phyloP scores from a whole-genome alignment of 495 filamentous ascomycete genomes.

The Hapsidospora chrysogenum region DNA sequence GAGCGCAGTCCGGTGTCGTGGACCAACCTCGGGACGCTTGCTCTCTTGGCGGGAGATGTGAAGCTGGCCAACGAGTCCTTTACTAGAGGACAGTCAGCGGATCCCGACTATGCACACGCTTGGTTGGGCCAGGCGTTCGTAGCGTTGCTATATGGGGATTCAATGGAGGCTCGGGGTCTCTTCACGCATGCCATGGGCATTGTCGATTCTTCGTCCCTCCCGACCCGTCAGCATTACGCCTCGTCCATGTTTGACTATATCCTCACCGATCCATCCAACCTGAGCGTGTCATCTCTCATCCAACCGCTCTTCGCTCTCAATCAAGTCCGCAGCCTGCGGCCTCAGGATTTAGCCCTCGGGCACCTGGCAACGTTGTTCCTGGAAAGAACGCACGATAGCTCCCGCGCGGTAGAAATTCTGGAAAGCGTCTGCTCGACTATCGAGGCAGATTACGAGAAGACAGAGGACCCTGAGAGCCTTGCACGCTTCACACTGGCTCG shows the following conservation, averaged over 20 bases:
- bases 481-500: constrained; percentile 69
- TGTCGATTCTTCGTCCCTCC: constrained; percentile 49
- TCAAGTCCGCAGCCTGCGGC: constrained; percentile 54
- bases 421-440: constrained; percentile 45
- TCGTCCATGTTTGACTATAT: constrained; percentile 67
- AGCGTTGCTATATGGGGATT: constrained; percentile 55
- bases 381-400: constrained; percentile 56
- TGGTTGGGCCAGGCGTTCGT: constrained; percentile 90
- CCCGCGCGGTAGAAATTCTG: constrained; percentile 46
- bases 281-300: constrained; percentile 40
- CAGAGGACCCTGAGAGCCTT: constrained; percentile 57
- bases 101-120: constrained; percentile 80
- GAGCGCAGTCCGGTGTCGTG: constrained; percentile 68
- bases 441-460: constrained; percentile 68
- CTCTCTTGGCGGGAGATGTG: constrained; percentile 65
- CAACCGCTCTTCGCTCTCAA: constrained; percentile 74
- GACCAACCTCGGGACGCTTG: constrained; percentile 82
- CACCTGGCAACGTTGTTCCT: constrained; percentile 69
- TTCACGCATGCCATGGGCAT: constrained; percentile 97
- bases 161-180: constrained; percentile 57
- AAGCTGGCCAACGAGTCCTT: constrained; percentile 79
- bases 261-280: constrained; percentile 30
- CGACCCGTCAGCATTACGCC: constrained; percentile 61
- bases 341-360: constrained; percentile 47
- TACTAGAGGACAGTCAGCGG: constrained; percentile 75